Conservation (phyloP, 176 grass and related monocot genomes). For the Oryza meridionalis region DNA sequence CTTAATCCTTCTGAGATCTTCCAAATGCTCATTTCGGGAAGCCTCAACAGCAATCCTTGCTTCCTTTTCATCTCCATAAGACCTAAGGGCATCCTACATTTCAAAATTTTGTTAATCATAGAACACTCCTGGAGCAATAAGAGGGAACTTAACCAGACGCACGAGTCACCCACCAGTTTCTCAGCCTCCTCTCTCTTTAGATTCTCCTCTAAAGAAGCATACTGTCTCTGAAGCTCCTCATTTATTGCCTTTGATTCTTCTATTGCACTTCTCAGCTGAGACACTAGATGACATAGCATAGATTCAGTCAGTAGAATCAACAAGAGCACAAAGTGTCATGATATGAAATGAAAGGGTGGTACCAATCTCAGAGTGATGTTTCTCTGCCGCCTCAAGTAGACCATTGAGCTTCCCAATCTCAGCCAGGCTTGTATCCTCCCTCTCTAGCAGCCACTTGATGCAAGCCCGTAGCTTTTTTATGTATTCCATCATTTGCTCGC, state of each 20-base stretch:
- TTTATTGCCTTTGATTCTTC: slow-evolving; percentile 44
- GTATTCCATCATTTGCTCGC: slow-evolving; percentile 82
- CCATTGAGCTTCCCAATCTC: slow-evolving; percentile 49
- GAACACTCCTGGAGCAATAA: not conserved
- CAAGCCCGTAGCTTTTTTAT: slow-evolving; percentile 79
- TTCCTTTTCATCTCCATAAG: slow-evolving; percentile 53
- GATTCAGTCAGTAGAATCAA: slow-evolving; percentile 14
- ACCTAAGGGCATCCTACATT: slow-evolving; percentile 41
- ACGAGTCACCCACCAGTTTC: slow-evolving; percentile 46
- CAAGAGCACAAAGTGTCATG: not conserved
- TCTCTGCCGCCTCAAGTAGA: slow-evolving; percentile 47
- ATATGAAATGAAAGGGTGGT: not conserved
- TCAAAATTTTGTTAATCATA: slow-evolving; percentile 2
- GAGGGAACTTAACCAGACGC: not conserved
- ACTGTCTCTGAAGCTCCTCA: slow-evolving; percentile 55
- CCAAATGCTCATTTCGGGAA: slow-evolving; percentile 39
- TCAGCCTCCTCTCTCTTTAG: slow-evolving; percentile 57
- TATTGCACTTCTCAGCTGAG: slow-evolving; percentile 31
- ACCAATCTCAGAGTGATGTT: slow-evolving; percentile 56
- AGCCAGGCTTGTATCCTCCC: slow-evolving; percentile 52
- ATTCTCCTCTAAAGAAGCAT: slow-evolving; percentile 46
- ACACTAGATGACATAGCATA: slow-evolving; percentile 27
- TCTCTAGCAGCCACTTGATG: slow-evolving; percentile 67
- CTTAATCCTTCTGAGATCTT: slow-evolving; percentile 48
- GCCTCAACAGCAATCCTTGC: slow-evolving; percentile 40